phyloP scores from a whole-genome alignment of 2,329 filamentous ascomycete genomes.

The Arthrobotrys sphaeroides region DNA sequence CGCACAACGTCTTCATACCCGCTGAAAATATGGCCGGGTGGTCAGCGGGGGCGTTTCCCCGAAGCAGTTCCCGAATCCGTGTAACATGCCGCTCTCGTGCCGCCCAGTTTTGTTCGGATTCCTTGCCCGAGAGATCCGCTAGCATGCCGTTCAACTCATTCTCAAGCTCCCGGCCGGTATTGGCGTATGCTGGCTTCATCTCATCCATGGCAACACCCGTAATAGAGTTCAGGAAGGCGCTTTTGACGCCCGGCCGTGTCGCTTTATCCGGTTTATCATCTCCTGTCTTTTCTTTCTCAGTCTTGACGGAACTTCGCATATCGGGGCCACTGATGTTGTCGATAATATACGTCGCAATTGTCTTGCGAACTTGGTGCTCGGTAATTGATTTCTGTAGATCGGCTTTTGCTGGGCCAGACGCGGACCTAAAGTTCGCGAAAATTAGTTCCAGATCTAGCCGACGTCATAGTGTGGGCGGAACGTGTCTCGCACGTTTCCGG shows the following conservation, averaged over 20 bases:
- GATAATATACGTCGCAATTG: constrained; percentile 83
- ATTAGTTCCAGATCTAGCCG: not conserved
- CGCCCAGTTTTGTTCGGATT: constrained; percentile 91
- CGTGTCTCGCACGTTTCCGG: not conserved
- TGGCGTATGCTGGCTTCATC: constrained; percentile 83
- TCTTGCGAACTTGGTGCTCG: constrained; percentile 83
- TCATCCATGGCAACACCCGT: constrained; percentile 73
- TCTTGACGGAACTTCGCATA: constrained; percentile 37
- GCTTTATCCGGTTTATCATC: constrained; percentile 25
- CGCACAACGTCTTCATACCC: constrained; percentile 77
- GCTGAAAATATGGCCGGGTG: constrained; percentile 76
- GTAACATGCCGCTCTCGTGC: constrained; percentile 82
- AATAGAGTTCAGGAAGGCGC: constrained; percentile 65
- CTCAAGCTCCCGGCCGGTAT: constrained; percentile 86
- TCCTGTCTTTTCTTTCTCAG: constrained; percentile 34
- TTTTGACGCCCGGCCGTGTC: constrained; percentile 3
- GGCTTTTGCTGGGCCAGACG: constrained; percentile 82
- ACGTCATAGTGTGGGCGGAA: constrained; percentile 2
- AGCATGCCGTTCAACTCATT: constrained; percentile 85
- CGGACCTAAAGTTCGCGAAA: constrained; percentile 67
- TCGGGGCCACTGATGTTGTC: constrained; percentile 69
- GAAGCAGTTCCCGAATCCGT: constrained; percentile 79
- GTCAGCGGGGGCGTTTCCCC: constrained; percentile 82
- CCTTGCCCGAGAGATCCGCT: constrained; percentile 82
- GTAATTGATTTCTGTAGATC: constrained; percentile 88